Evolutionary conservation across 2,329 filamentous ascomycete species (phyloP), one percentile per base, ranked within the genome.

Genomic region (Phialemonium atrogriseum): DNA sequence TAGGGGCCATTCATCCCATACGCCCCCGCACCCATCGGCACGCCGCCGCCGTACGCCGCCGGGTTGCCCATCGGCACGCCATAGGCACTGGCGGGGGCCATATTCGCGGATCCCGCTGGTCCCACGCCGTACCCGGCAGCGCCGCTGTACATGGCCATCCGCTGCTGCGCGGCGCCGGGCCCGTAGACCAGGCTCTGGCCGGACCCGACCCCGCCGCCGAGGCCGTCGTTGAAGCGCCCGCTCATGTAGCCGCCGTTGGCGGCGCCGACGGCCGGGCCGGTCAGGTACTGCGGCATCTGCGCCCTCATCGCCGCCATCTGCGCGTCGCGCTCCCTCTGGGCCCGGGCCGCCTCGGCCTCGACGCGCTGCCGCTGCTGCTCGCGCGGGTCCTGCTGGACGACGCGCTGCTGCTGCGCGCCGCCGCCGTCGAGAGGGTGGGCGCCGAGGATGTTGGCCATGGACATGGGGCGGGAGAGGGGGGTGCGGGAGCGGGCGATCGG

Each of bases 401-500:
- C 11, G 16, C 43, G 43, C n/a, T 39, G 41, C 4, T 44, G 35
- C 0, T 35, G 29, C n/a, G n/a, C n/a, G n/a, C n/a, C n/a, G n/a
- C n/a, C n/a, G n/a, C n/a, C n/a, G 8, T 62, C 63, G 22, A 56
- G 45, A 16, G 65, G 63, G 30, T 68, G 61, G 1, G 53, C 58
- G 12, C 55, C 49, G 4, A 76, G 57, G 5, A 84, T 60, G 41
- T 80, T 71, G 1, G 77, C 77, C 56, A 84, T 60, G 42, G 68
- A 75, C 35, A 72, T 59, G 5, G 63, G 61, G 3, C 55, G 52
- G 8, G 56, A 53, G 9, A 65, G 48, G 4, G 53, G 49, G 52
- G 27, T 41, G 24, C 24, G 24, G 27, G 34, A 34, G 2, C 51
- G 52, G 20, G 39, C 44, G 19, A 48, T 51, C 30, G 43, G 37